These are phyloP conservation scores for Hirschfeldia incana DNA, from an alignment of 345 rosid species.

Conservation along the genomic window DNA sequence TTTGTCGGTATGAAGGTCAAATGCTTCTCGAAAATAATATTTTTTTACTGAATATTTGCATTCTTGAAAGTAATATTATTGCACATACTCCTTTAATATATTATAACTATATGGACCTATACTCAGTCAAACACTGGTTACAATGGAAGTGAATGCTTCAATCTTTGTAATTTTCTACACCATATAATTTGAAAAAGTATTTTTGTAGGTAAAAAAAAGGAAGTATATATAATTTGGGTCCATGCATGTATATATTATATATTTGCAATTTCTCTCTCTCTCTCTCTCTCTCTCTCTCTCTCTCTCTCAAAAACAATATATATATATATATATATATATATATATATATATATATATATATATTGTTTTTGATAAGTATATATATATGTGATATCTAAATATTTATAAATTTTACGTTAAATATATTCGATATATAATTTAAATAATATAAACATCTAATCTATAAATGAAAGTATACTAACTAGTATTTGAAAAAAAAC, in stretches of 20 bases:
- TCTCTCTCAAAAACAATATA: no score
- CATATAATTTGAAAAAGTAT: background rate
- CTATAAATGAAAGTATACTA: background rate
- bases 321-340: no score
- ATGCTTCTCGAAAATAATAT: conserved; percentile 9
- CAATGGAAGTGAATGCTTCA: background rate
- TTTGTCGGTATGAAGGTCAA: conserved; percentile 21
- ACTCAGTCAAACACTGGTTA: background rate
- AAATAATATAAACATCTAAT: background rate
- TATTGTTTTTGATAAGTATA: no score
- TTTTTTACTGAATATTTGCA: no score
- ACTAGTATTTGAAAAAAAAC: background rate
- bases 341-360: no score
- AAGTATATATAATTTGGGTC: no score
- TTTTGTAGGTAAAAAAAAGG: no score
- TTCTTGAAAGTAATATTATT: background rate
- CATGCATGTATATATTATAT: no score
- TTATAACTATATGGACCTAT: background rate
- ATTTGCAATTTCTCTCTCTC: no score
- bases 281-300: no score
- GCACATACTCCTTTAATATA: background rate
- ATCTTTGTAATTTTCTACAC: background rate
- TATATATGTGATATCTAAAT: background rate
- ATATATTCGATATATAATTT: background rate
- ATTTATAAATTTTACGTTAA: background rate